These are phyloP conservation scores for Flaveria trinervia DNA, from an alignment of 129 eudicot genomes.

Conservation along the genomic window DNA sequence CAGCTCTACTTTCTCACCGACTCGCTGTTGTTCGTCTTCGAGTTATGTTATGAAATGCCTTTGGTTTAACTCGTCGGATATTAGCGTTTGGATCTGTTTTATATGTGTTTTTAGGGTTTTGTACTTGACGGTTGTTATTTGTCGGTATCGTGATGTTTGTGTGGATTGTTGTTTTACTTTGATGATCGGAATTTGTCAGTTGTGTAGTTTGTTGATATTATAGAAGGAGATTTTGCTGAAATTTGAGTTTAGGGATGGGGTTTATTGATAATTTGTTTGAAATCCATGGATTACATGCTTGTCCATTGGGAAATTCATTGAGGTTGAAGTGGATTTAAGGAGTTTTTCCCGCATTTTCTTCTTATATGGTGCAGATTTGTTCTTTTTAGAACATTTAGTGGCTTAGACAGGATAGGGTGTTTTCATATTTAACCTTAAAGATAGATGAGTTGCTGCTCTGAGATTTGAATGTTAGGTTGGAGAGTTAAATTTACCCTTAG, in stretches of 20 bases:
- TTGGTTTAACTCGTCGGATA: conserved; percentile 12
- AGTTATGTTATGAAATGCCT: conserved; percentile 5
- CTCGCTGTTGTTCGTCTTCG: conserved; percentile 4
- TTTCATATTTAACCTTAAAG: background rate
- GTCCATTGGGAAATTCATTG: background rate
- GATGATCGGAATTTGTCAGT: conserved; percentile 13
- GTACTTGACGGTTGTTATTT: conserved; percentile 18
- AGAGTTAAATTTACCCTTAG: background rate
- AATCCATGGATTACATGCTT: background rate
- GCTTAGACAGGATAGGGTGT: conserved; percentile 12
- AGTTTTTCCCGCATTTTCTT: conserved; percentile 1
- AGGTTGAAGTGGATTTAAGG: conserved; percentile 8
- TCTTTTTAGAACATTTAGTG: background rate
- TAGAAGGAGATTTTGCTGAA: background rate
- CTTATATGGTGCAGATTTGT: background rate
- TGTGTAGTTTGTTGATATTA: conserved; percentile 11
- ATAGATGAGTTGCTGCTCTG: conserved; percentile 9
- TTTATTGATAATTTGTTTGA: background rate
- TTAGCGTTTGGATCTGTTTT: conserved; percentile 6
- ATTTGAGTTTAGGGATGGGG: conserved; percentile 15
- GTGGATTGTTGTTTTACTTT: conserved; percentile 18
- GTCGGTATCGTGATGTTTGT: background rate
- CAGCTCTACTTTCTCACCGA: conserved; percentile 13
- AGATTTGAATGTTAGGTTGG: conserved; percentile 3
- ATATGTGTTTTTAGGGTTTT: conserved; percentile 34